These are phyloP conservation scores for Backusella circina DNA, from an alignment of 192 early-diverging fungal genomes.

Conservation along the genomic window DNA sequence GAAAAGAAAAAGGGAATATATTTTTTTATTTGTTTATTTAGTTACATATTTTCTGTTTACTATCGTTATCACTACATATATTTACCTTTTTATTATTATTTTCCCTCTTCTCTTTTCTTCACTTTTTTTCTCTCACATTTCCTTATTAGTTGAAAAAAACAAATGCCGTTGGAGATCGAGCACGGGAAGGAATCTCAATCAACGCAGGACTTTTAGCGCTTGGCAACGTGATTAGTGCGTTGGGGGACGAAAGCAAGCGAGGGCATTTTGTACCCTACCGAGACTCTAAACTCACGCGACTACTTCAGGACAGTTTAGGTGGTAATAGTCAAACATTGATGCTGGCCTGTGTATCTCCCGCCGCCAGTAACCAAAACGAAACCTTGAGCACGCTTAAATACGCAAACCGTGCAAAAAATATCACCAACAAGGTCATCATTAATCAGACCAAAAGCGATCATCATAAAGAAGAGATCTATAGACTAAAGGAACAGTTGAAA, in stretches of 20 bases:
- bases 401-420: conserved; percentile 93
- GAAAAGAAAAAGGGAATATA: neutral
- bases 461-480: neutral
- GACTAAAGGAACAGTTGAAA: conserved; percentile 1
- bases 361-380: conserved; percentile 80
- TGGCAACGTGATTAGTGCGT: conserved; percentile 95
- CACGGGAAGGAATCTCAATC: conserved; percentile 95
- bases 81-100: neutral
- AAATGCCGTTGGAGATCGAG: conserved; percentile 86
- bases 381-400: conserved; percentile 95
- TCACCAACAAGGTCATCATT: conserved; percentile 49
- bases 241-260: conserved; percentile 70
- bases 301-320: conserved; percentile 95
- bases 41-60: neutral
- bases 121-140: neutral
- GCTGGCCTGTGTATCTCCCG: conserved; percentile 88
- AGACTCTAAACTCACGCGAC: conserved; percentile 94
- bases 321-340: conserved; percentile 92
- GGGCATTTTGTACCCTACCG: conserved; percentile 91
- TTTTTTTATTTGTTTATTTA: too few relatives aligned
- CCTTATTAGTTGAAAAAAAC: conserved; percentile 77
- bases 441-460: conserved; percentile 35
- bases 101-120: neutral
- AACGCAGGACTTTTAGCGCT: conserved; percentile 94
- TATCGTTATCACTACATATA: neutral